Evolutionary conservation across 305 asterid species (phyloP).

Genomic region (Lippia alba): DNA sequence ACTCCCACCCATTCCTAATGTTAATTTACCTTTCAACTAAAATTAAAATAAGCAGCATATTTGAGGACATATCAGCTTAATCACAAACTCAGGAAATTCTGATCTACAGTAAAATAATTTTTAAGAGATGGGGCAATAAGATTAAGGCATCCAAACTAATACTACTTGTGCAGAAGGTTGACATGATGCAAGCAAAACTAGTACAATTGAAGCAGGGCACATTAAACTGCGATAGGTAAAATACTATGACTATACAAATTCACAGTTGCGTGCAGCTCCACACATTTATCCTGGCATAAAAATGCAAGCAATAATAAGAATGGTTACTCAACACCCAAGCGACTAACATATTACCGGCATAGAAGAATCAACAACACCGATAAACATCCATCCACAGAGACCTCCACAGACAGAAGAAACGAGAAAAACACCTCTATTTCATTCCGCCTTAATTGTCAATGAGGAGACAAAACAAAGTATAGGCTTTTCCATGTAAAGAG

Average conservation of each 20-base stretch:
- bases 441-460: not conserved
- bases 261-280: not conserved
- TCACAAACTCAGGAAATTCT: not conserved
- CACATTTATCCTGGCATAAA: not conserved
- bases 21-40: not conserved
- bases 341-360: slow-evolving; percentile 1
- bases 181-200: too few species aligned
- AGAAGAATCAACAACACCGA: not conserved
- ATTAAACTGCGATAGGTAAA: too few species aligned
- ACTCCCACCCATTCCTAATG: too few species aligned
- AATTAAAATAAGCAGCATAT: not conserved
- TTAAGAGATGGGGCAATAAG: too few species aligned
- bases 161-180: too few species aligned
- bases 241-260: not conserved
- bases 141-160: too few species aligned
- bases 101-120: not conserved
- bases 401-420: not conserved
- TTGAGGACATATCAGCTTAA: too few species aligned
- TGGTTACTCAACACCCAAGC: not conserved
- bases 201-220: too few species aligned
- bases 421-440: not conserved
- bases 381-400: not conserved
- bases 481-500: slow-evolving; percentile 1
- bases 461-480: slow-evolving; percentile 10
- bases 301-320: not conserved